Evolutionary conservation across 148 eudicot genomes (phyloP).

Genomic region (Rhododendron simsii): DNA sequence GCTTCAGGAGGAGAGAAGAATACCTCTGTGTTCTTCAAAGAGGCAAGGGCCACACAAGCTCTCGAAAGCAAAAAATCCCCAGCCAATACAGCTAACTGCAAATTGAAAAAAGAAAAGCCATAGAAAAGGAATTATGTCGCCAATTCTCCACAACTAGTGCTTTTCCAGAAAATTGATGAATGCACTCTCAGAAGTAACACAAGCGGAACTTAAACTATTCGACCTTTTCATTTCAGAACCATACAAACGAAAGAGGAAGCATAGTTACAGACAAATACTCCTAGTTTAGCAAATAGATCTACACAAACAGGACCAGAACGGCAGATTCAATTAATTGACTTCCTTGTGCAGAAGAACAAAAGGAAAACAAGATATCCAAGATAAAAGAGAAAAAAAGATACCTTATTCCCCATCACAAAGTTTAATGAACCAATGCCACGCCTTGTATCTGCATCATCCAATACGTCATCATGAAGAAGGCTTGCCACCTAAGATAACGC

Average conservation of each 20-base stretch:
- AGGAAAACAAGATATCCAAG: background rate
- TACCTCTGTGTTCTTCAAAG: conserved; percentile 91
- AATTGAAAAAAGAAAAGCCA: background rate
- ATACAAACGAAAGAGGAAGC: background rate
- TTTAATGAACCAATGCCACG: conserved; percentile 81
- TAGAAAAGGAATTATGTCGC: background rate
- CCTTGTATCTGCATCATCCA: conserved; percentile 98
- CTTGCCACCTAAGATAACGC: conserved; percentile 71
- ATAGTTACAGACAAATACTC: background rate
- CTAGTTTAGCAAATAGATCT: background rate
- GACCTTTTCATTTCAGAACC: background rate
- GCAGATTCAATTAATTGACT: background rate
- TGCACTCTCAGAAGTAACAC: background rate
- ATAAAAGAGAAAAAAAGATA: conserved; percentile 15
- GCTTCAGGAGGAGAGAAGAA: background rate
- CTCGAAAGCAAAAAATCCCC: conserved; percentile 90
- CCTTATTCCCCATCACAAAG: conserved; percentile 81
- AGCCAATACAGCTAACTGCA: conserved; percentile 80
- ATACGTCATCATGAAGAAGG: conserved; percentile 97
- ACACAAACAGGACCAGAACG: background rate
- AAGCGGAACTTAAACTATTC: background rate
- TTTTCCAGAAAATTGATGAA: background rate
- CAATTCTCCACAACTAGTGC: background rate
- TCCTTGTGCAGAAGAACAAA: background rate
- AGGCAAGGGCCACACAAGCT: conserved; percentile 91